Base-by-base conservation (phyloP, 306 rosid genomes). In the Rosa lucieae region DNA sequence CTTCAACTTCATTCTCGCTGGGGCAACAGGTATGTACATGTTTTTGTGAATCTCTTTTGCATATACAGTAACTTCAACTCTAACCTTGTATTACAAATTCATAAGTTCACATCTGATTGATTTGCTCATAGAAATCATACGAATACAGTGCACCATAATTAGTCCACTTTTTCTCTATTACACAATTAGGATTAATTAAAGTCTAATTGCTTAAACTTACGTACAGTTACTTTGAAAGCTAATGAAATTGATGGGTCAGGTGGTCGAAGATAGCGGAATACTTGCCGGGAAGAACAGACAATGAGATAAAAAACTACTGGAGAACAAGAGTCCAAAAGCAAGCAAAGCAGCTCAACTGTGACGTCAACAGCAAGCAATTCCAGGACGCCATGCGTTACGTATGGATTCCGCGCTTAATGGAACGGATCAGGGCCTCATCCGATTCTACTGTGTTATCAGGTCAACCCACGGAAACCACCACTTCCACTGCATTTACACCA, bases 231-330 rank as follows among this genome's bases (percentile, higher is more conserved):
- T 58, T 40, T 32, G 6, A 6, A 20, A 29, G 63, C 40, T 67
- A 32, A 52, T 35, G 79, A 11, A 29, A 20, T 56, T 10, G 17
- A 47, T 35, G 21, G 18, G 5, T 37, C 14, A 94, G 99, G 89
- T 95, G 99, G 99, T 93, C 99, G 29, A 95, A 90, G 76, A 95
- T 95, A 76, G 99, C 98, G 10, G 93, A 93, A 48, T 86, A 73
- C 52, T 74, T 95, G 80, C 98, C 99, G 0, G 99, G 99, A 0
- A 89, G 99, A 79, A 93, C 98, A 6, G 99, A 95, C 80, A 95
- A 95, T 39, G 99, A 95, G 84, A 90, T 95, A 35, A 95, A 95
- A 81, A 95, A 95, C 78, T 95, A 90, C 48, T 95, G 99, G 99
- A 91, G 99, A 80, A 95, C 99, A 0, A 82, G 98, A 56, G 98